These are phyloP conservation scores for Xylariaceae sp. DNA, from an alignment of 2,329 filamentous ascomycete genomes.

Conservation along the genomic window DNA sequence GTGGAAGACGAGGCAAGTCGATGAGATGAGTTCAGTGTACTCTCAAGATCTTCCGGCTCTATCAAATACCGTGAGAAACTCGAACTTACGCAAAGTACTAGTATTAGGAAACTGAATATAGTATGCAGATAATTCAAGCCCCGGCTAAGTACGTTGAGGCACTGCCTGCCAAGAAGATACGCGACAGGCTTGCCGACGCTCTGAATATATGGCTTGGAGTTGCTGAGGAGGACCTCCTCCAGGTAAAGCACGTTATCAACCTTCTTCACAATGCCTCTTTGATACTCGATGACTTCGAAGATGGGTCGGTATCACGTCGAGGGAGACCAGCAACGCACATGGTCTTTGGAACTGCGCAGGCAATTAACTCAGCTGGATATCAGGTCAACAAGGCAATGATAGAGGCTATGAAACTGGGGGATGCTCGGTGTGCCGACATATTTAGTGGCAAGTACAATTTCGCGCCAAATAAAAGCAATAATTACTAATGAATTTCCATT, in stretches of 20 bases:
- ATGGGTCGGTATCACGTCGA: constrained; percentile 42
- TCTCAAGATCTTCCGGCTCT: no score
- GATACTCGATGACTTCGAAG: constrained; percentile 49
- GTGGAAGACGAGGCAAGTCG: no score
- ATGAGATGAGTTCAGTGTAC: no score
- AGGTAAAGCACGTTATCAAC: constrained; percentile 36
- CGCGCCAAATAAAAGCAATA: no score
- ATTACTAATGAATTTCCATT: no score
- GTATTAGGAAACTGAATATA: no score
- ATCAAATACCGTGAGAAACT: no score
- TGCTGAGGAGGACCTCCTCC: constrained; percentile 21
- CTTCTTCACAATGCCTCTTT: constrained; percentile 42
- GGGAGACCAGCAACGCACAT: constrained; percentile 44
- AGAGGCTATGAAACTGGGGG: constrained; percentile 2
- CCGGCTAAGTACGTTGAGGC: constrained; percentile 29
- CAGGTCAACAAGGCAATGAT: constrained; percentile 35
- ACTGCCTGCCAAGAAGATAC: constrained; percentile 37
- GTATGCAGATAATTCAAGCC: no score
- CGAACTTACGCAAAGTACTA: no score
- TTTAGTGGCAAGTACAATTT: no score
- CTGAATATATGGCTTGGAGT: constrained; percentile 42
- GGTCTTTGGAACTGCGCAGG: constrained; percentile 45
- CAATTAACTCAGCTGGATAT: constrained; percentile 46
- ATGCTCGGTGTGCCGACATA: no score
- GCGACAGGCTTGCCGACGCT: constrained; percentile 32